Evolutionary conservation across 306 rosid species (phyloP).

Genomic region (Carpinus viminea): DNA sequence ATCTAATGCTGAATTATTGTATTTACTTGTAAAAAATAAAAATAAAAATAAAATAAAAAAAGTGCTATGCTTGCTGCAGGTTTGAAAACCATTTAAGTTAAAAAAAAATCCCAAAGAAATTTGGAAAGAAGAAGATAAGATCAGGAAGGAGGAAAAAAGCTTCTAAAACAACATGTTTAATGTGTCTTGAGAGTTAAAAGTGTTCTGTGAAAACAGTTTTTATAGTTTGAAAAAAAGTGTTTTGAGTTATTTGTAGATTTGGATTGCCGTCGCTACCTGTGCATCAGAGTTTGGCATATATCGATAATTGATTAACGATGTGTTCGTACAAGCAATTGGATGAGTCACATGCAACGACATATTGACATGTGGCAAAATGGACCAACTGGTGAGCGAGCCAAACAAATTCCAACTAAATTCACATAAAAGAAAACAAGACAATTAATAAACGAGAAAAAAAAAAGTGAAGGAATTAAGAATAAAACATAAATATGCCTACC

Average conservation of each 20-base stretch:
- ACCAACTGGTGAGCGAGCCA: constrained; percentile 12
- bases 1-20: constrained; percentile 36
- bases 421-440: constrained; percentile 42
- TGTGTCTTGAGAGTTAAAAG: no score
- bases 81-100: neutral
- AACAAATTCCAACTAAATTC: constrained; percentile 54
- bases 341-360: constrained; percentile 44
- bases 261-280: neutral
- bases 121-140: neutral
- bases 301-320: constrained; percentile 21
- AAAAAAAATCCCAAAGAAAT: neutral
- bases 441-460: constrained; percentile 27
- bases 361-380: constrained; percentile 44
- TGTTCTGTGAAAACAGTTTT: no score
- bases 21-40: neutral
- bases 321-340: constrained; percentile 32
- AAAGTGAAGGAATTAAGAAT: constrained; percentile 27
- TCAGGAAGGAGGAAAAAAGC: no score
- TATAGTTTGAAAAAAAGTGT: no score
- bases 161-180: no score
- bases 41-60: neutral
- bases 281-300: constrained; percentile 20
- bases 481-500: constrained; percentile 34
- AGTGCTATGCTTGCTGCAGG: neutral
- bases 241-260: neutral